Percentiles rank a stretch among this genome's conserved stretches.
phyloP scores from a whole-genome alignment of 768 basidiomycete species.

The Strobilomyces confusus region DNA sequence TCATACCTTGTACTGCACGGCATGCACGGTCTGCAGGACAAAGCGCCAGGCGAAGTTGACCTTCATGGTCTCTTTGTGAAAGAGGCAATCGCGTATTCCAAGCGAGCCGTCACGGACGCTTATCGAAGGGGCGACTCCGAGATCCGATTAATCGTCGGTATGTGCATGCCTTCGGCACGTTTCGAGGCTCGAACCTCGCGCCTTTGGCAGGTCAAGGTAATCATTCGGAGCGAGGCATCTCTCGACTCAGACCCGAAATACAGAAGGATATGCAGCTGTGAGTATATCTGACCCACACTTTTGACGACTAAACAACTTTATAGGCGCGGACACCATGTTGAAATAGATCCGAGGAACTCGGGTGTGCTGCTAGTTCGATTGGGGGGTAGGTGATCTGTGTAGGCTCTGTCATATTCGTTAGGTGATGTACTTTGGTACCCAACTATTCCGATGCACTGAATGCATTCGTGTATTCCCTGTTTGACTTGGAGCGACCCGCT shows the following conservation, averaged over 20 bases:
- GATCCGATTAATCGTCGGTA: conserved; percentile 82
- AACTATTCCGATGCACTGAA: not conserved
- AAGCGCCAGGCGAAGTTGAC: conserved; percentile 70
- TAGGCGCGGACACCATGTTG: conserved; percentile 68
- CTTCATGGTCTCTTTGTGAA: conserved; percentile 91
- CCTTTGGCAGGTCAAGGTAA: conserved; percentile 69
- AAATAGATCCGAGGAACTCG: conserved; percentile 73
- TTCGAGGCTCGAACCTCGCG: not conserved
- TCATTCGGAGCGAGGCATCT: conserved; percentile 71
- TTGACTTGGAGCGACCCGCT: too few relatives aligned
- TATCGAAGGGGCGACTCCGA: conserved; percentile 56
- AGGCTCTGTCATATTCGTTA: not conserved
- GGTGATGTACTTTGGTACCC: not conserved
- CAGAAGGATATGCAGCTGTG: conserved; percentile 77
- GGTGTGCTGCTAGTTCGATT: conserved; percentile 78
- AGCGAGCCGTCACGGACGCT: conserved; percentile 64
- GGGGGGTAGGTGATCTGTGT: not conserved
- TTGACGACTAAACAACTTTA: not conserved
- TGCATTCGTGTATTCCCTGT: not conserved
- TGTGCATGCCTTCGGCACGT: conserved; percentile 22
- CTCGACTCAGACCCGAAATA: conserved; percentile 89
- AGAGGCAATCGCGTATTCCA: conserved; percentile 76
- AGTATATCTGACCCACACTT: conserved; percentile 11
- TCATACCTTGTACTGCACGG: not conserved
- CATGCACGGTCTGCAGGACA: conserved; percentile 40